phyloP scores from a whole-genome alignment of 108 stramenopile genomes.

The Nitzschia putrida region DNA sequence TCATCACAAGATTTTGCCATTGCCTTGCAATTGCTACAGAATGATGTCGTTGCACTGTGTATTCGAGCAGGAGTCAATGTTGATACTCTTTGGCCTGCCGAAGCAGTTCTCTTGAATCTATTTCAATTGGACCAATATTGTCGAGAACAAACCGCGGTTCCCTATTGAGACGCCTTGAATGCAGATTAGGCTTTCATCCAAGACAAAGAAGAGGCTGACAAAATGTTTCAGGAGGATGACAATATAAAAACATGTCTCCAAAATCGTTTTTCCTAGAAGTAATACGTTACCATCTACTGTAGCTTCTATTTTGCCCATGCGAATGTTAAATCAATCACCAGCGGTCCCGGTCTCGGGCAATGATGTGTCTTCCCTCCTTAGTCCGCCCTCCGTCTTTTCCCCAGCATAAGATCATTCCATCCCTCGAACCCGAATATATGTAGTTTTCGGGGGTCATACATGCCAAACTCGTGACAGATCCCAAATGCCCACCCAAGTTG shows the following conservation, averaged over 20 bases:
- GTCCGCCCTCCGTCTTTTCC: conserved; percentile 28
- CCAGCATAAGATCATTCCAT: conserved; percentile 83
- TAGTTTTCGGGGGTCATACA: conserved; percentile 25
- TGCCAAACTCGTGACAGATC: conserved; percentile 49
- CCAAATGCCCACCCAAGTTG: conserved; percentile 63
- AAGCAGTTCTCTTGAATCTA: conserved; percentile 75
- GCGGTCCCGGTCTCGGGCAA: conserved; percentile 9
- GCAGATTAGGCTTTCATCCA: too few relatives aligned
- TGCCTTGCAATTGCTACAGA: conserved; percentile 79
- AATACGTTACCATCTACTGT: too few relatives aligned
- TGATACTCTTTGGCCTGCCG: conserved; percentile 72
- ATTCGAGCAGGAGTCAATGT: conserved; percentile 80
- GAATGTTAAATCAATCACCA: conserved; percentile 20
- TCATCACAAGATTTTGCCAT: conserved; percentile 67
- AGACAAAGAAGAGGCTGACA: too few relatives aligned
- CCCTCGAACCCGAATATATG: conserved; percentile 63
- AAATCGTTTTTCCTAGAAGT: neutral
- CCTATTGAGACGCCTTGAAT: conserved; percentile 1
- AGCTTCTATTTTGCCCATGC: too few relatives aligned
- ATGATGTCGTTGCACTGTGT: conserved; percentile 74
- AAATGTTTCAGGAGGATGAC: too few relatives aligned
- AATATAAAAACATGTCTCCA: too few relatives aligned
- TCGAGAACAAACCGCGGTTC: conserved; percentile 41
- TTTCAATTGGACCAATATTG: conserved; percentile 54
- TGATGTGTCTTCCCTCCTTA: neutral